Base-by-base conservation (phyloP, 371 early-diverging fungal genomes). In the Chytridiales sp. region DNA sequence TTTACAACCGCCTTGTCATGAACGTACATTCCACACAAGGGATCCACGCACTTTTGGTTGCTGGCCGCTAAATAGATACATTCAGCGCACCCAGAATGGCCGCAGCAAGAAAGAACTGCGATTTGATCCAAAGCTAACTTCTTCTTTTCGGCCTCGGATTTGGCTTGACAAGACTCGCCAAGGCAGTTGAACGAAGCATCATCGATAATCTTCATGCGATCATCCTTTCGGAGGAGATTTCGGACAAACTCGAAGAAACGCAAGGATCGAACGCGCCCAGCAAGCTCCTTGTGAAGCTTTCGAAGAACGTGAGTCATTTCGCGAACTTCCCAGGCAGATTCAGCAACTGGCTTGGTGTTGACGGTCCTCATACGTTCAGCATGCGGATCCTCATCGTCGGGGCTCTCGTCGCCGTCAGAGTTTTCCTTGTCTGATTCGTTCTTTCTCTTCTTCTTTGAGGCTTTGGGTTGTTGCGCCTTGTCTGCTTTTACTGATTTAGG, bases 91-190 rank as follows among this genome's bases (percentile, higher is more conserved):
- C 70, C 74, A 11, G 56, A 59, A 47, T 74, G 74, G 3, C 74
- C 74, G 52, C 74, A 74, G 61, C 74, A 69, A n/a, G 70, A 69
- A 3, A 74, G 55, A 13, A 74, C 42, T 8, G 63, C 69, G 5
- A 69, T 32, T n/a, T 73, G 35, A 30, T 59, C 47, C 17, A 58
- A 36, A 11, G 44, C 21, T 17, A 19, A 39, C 56, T 22, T 3
- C 57, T 1, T 2, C 17, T 26, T 36, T 15, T 39, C 50, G 21
- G 30, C 26, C 21, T 40, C 30, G 30, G 40, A 52, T 35, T 58
- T 40, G 8, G 53, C 42, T 19, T 26, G 9, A 24, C 67, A 67
- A 13, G 50, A 5, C 6, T 42, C 36, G n/a, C 56, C 54, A n/a
- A 55, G 47, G 56, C 66, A 66, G 19, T 53, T 19, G 19, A 3